These are phyloP conservation scores for Kodamaea sagamina DNA, from an alignment of 805 yeast species.

Conservation along the genomic window DNA sequence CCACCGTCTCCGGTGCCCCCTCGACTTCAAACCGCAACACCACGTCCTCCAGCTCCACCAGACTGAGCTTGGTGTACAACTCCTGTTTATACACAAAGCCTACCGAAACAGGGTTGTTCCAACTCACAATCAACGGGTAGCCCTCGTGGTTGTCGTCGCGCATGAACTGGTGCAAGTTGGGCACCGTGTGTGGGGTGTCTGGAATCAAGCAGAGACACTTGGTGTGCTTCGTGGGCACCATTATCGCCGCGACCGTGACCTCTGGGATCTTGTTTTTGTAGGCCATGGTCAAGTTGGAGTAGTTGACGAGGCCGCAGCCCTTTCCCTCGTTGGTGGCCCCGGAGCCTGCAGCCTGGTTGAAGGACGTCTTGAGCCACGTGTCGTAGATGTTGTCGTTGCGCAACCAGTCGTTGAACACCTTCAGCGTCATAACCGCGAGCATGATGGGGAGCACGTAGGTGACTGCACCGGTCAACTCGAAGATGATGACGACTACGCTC, in stretches of 20 bases:
- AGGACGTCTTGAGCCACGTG: constrained; percentile 32
- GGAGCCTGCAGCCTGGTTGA: constrained; percentile 23
- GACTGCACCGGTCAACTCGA: constrained; percentile 88
- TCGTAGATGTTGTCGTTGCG: constrained; percentile 67
- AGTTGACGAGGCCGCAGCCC: constrained; percentile 40
- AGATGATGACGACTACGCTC: constrained; percentile 86
- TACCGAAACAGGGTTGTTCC: constrained; percentile 26
- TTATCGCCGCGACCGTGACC: constrained; percentile 25
- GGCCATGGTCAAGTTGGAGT: constrained; percentile 29
- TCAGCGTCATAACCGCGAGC: constrained; percentile 77
- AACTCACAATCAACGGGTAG: constrained; percentile 37
- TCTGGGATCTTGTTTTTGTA: constrained; percentile 38
- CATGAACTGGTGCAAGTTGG: constrained; percentile 21
- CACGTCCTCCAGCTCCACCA: not conserved
- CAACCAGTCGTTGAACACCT: constrained; percentile 68
- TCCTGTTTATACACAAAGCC: constrained; percentile 40
- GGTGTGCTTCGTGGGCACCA: constrained; percentile 33
- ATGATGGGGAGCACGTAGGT: constrained; percentile 82
- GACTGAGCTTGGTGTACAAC: constrained; percentile 17
- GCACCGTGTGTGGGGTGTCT: constrained; percentile 25
- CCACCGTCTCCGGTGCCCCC: not conserved
- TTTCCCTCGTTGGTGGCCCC: constrained; percentile 32
- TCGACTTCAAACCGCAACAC: constrained; percentile 1
- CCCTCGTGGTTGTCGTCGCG: constrained; percentile 43
- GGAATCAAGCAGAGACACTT: constrained; percentile 31